Base-by-base conservation (phyloP, 345 rosid genomes). In the Salix caprea region DNA sequence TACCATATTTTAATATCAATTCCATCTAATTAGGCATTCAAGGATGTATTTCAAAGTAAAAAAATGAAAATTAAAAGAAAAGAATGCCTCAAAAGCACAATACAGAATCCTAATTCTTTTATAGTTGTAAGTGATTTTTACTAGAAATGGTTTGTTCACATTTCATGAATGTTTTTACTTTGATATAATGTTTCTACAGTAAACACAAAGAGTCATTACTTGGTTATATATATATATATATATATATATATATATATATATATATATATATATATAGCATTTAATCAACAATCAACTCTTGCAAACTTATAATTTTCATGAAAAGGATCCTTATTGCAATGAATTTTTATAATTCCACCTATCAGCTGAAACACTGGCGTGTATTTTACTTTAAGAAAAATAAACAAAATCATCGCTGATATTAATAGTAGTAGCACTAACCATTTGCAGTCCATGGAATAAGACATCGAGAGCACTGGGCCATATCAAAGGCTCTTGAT, bases 391-490 rank as follows among this genome's bases (percentile, higher is more conserved):
- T 26, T 30, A 44, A 58, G 54, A 26, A 66, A 60, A 2, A 61
- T 62, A 28, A 34, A 44, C 6, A 60, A 64, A 60, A 30, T 80
- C 21, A 42, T 69, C 39, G n/a, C 7, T n/a, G 37, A 75, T 65
- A 65, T 42, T 11, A 28, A 32, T 28, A 79, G 14, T 50, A 48
- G 28, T 48, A 40, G 62, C 67, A 82, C 84, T 67, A 80, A 92
- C 99, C 91, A 67, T 96, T 96, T 79, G 88, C 74, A 14, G 94
- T 77, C 99, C 99, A 96, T 48, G 97, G 98, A 60, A 96, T 96
- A 65, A 96, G 83, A 86, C 99, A 96, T 36, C 98, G 88, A 70
- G 99, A 93, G 84, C 99, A 96, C 74, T 96, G 99, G 71, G 99
- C 96, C 99, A 96, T 96, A 81, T 96, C 98, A 68, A 96, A 96